Base-by-base conservation (phyloP, 768 basidiomycete species). In the Lactarius vividus region DNA sequence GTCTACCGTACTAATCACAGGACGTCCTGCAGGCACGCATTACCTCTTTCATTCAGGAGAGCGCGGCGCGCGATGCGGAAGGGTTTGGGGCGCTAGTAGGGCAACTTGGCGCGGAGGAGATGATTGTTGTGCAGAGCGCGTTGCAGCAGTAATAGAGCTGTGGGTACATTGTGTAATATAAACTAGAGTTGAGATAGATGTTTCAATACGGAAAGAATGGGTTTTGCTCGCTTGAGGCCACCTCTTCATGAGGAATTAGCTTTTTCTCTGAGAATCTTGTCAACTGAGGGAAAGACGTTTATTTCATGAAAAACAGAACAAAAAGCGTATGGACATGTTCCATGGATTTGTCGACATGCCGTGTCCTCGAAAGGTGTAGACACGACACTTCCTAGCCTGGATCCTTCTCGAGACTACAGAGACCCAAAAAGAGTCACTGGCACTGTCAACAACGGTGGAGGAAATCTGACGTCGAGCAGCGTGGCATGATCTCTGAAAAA, bases 21-120 rank as follows among this genome's bases (percentile, higher is more conserved):
- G 31, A 9, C 16, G 37, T 16, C 65, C 29, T 28, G 23, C 66
- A 94, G 91, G 83, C 80, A 2, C 88, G 92, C 72, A 77, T 93
- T n/a, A 69, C 87, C 18, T 74, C 81, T 1, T 92, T 94, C 78
- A 79, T 94, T 74, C 80, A 79, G 61, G 86, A 92, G 71, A 88
- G 85, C 61, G 88, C 88, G 5, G 72, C 83, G 9, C 80, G 80
- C 26, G 88, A 92, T 62, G 82, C 80, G 33, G 83, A 79, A 70
- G 82, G 84, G 61, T 94, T 94, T 73, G 79, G 83, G 3, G 77
- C 76, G 6, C 75, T 88, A 2, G 84, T 87, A 1, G 88, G 86
- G 20, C 85, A 89, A 72, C 78, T 94, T 61, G 82, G 81, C 15
- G 79, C 85, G 11, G 91, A 92, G 70, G 92, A 94, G 75, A 84